These are phyloP conservation scores for Gymnopus androsaceus DNA, from an alignment of 1,284 basidiomycete species.

Conservation along the genomic window DNA sequence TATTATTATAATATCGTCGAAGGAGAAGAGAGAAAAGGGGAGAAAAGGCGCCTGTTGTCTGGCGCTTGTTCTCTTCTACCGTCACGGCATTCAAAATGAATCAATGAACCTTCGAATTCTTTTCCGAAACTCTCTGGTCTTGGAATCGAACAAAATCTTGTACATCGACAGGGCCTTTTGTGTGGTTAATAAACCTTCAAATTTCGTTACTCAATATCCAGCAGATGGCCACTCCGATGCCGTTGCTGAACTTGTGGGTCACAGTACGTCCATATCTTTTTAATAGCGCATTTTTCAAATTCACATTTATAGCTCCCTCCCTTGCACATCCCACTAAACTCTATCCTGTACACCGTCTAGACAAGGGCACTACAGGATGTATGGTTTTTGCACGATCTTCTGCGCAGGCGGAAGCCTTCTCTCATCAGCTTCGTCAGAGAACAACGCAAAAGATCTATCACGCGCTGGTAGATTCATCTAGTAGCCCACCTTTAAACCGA, in stretches of 20 bases:
- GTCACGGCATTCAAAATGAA: not conserved
- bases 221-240: conserved; percentile 3
- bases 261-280: no score
- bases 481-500: conserved; percentile 4
- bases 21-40: no score
- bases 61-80: no score
- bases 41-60: no score
- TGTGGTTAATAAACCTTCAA: conserved; percentile 64
- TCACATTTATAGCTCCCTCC: no score
- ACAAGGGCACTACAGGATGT: conserved; percentile 72
- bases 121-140: not conserved
- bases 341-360: conserved; percentile 70
- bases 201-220: conserved; percentile 54
- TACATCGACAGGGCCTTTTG: conserved; percentile 58
- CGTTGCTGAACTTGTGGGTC: conserved; percentile 12
- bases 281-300: no score
- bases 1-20: no score
- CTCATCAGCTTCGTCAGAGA: conserved; percentile 52
- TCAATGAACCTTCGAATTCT: conserved; percentile 3
- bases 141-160: conserved; percentile 25
- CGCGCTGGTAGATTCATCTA: conserved; percentile 50
- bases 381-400: conserved; percentile 55
- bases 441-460: conserved; percentile 63
- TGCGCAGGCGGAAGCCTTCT: conserved; percentile 47
- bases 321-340: no score